A percentile compares a stretch with the other conserved stretches of the same genome.
phyloP scores from a whole-genome alignment of 225 moss, liverwort and hornwort genomes.

The Pseudisothecium myosuroides region DNA sequence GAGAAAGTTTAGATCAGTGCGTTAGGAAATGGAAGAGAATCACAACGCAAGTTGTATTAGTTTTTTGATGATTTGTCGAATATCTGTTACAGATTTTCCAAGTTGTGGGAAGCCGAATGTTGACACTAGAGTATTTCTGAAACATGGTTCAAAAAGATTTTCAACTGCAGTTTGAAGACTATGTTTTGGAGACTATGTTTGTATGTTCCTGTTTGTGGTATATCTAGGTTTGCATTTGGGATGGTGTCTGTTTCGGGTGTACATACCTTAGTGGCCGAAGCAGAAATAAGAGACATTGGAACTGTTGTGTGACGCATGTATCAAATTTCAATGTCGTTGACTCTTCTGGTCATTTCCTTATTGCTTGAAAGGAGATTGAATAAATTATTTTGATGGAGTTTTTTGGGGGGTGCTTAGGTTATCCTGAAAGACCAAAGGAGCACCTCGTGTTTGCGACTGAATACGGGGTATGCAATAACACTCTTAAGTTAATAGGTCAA shows the following conservation, averaged over 20 bases:
- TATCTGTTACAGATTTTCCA: not conserved
- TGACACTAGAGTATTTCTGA: not conserved
- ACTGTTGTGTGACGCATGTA: not conserved
- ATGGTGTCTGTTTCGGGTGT: not conserved
- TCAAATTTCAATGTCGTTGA: not conserved
- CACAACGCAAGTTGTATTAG: not conserved
- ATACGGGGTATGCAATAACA: conserved; percentile 40
- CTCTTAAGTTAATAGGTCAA: not conserved
- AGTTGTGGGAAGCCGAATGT: not conserved
- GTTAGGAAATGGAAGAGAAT: not conserved
- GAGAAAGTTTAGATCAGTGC: not conserved
- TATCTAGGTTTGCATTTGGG: not conserved
- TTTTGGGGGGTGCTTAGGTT: conserved; percentile 18
- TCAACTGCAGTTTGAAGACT: not conserved
- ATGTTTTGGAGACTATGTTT: not conserved
- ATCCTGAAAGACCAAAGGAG: conserved; percentile 40
- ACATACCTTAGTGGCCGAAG: not conserved
- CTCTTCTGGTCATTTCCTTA: not conserved
- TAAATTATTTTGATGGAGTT: not conserved
- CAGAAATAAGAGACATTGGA: not conserved
- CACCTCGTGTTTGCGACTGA: conserved; percentile 47
- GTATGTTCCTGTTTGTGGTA: not conserved
- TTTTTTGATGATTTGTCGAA: not conserved
- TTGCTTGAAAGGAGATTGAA: not conserved
- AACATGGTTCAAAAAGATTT: not conserved